Evolutionary conservation across 2,329 filamentous ascomycete genomes (phyloP).

Genomic region (Emericellopsis cladophorae): DNA sequence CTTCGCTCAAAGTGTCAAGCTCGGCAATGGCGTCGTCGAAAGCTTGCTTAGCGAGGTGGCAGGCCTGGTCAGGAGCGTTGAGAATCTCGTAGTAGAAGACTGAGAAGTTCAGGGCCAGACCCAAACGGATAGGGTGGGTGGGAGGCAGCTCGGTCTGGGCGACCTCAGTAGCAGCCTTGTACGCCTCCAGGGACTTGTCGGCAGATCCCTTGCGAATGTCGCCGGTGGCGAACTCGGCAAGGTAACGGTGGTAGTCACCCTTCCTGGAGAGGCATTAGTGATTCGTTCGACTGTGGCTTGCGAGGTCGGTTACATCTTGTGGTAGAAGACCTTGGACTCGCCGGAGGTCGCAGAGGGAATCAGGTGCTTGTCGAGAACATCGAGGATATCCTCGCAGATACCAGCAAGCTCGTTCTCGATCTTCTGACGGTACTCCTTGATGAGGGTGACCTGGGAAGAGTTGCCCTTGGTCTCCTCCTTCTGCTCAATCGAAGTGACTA

Average conservation of each 20-base stretch:
- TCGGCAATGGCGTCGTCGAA: constrained; percentile 98
- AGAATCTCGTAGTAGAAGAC: constrained; percentile 99
- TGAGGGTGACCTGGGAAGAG: constrained; percentile 75
- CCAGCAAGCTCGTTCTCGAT: constrained; percentile 94
- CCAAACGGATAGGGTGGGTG: constrained; percentile 95
- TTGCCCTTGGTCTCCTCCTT: constrained; percentile 99
- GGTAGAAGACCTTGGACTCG: constrained; percentile 99
- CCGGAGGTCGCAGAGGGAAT: constrained; percentile 89
- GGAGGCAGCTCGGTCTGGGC: constrained; percentile 95
- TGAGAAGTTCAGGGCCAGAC: constrained; percentile 96
- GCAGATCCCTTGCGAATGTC: constrained; percentile 93
- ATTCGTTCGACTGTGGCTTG: background rate
- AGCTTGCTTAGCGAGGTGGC: constrained; percentile 97
- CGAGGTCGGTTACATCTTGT: constrained; percentile 72
- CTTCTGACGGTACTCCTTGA: constrained; percentile 98
- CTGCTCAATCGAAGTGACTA: constrained; percentile 96
- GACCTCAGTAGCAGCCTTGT: constrained; percentile 95
- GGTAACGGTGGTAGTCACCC: constrained; percentile 98
- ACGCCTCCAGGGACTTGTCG: constrained; percentile 89
- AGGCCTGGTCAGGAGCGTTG: constrained; percentile 95
- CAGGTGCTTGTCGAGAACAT: constrained; percentile 85
- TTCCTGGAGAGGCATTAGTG: constrained; percentile 49
- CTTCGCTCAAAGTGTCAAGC: constrained; percentile 92
- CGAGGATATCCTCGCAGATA: constrained; percentile 95
- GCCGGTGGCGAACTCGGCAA: constrained; percentile 89